Evolutionary conservation across 805 yeast genomes (phyloP), one percentile per base, ranked within the genome.

Genomic region (Teunomyces kruisii): DNA sequence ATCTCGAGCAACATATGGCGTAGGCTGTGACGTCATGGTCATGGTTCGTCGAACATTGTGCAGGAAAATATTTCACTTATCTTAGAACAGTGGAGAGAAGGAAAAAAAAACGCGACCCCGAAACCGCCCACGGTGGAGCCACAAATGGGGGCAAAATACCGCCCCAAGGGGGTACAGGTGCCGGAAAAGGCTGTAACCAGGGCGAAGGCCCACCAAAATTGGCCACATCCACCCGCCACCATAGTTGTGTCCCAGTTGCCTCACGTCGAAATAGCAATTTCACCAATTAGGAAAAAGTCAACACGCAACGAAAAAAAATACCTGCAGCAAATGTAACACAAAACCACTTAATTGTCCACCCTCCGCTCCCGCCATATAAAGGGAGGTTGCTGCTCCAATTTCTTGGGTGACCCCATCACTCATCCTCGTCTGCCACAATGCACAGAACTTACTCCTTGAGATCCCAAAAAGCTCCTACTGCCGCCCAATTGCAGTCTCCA

Each of bases 371-470:
- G 27, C 38, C 26, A 35, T 35, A 35, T 35, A 35, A 35, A 35
- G 38, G 38, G 38, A 35, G 38, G 38, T 35, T 35, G 38, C 38
- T 35, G 27, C 38, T 35, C 38, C 28, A 10, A n/a, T 19, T 17
- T 15, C 17, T 22, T n/a, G n/a, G 16, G n/a, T 6, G 36, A 16
- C 13, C 17, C 28, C 9, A 35, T 17, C 12, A 24, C 19, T 31
- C 17, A 13, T n/a, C 24, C 12, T 4, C 15, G 22, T 16, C 15
- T 15, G 13, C 14, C 17, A 70, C 40, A 54, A 94, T 94, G 99
- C 97, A 92, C 80, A 87, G 97, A 84, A 92, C 99, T 41, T 94
- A 94, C 74, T 92, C 99, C 29, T 79, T 92, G 72, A 90, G 99
- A 81, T 84, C 90, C 59, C 69, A 85, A 45, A 87, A 96, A 72